Evolutionary conservation across 441 rosid species (phyloP).

Genomic region (Breynia disticha): DNA sequence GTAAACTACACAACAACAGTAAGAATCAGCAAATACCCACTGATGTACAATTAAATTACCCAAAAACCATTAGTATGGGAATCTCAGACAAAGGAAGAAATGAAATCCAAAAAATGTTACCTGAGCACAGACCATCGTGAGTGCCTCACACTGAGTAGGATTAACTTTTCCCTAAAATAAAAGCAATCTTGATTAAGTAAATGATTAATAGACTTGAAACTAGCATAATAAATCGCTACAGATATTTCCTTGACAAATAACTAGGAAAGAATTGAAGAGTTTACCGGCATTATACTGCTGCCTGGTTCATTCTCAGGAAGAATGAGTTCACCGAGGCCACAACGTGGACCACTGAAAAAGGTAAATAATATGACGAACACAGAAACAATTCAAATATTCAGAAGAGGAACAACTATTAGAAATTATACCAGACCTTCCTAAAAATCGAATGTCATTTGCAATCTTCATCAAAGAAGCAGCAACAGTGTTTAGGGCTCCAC

Average conservation of each 20-base stretch:
- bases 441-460: conserved; percentile 83
- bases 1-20: no score
- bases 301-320: conserved; percentile 99
- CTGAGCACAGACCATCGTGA: conserved; percentile 98
- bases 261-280: conserved; percentile 4
- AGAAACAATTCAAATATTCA: conserved; percentile 14
- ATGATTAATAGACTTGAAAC: conserved; percentile 5
- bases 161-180: conserved; percentile 86
- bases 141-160: conserved; percentile 97
- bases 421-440: conserved; percentile 57
- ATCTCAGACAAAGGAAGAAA: no score
- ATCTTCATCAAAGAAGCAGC: conserved; percentile 82
- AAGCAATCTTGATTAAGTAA: conserved; percentile 8
- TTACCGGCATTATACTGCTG: conserved; percentile 97
- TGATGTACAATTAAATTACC: no score
- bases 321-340: conserved; percentile 96
- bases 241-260: background rate
- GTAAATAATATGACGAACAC: conserved; percentile 19
- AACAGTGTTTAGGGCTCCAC: conserved; percentile 83
- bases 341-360: conserved; percentile 79
- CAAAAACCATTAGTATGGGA: no score
- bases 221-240: background rate
- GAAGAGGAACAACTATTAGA: background rate
- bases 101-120: conserved; percentile 27
- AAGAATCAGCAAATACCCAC: background rate